Evolutionary conservation across 176 grass and related monocot species (phyloP).

Genomic region (Triticum timopheevii): DNA sequence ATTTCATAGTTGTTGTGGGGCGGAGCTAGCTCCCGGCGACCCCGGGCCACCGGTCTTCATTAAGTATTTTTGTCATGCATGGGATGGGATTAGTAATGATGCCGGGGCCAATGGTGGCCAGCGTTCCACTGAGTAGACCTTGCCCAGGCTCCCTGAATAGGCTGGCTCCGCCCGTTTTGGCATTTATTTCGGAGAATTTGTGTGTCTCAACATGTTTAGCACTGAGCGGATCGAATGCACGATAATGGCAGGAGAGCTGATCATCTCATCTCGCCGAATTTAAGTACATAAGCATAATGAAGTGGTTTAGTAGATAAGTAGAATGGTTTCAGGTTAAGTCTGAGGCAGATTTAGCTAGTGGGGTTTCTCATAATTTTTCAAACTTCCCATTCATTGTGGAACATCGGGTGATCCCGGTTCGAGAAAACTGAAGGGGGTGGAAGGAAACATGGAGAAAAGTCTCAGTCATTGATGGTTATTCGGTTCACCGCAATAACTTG

Average conservation of each 20-base stretch:
- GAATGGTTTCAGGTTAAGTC: not conserved
- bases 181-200: not conserved
- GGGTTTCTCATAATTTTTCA: not conserved
- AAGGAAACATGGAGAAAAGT: not conserved
- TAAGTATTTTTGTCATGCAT: no score
- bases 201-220: not conserved
- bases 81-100: no score
- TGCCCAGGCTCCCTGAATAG: no score
- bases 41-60: no score
- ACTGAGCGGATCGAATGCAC: not conserved
- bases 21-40: no score
- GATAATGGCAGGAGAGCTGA: not conserved
- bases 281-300: not conserved
- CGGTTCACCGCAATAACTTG: constrained; percentile 35
- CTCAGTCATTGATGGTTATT: not conserved
- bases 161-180: not conserved
- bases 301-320: not conserved
- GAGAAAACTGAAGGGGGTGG: not conserved
- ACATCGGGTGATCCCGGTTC: not conserved
- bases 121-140: no score
- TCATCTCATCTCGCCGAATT: not conserved
- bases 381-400: not conserved
- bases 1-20: not conserved
- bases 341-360: not conserved
- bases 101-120: no score